Conservation (phyloP, 345 rosid genomes). For the Pistacia vera region DNA sequence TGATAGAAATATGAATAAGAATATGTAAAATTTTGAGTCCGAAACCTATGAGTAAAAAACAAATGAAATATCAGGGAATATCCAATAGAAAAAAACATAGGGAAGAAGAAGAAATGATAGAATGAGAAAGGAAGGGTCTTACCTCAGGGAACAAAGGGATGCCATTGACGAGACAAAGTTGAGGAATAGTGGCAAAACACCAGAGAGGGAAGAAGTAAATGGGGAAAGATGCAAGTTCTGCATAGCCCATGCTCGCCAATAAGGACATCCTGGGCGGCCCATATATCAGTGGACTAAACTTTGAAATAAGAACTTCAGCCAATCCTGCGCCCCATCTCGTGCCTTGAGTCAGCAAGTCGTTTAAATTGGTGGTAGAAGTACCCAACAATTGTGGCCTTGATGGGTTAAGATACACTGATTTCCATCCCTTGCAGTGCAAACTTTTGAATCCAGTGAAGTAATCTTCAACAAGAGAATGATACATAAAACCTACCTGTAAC, state of each 20-base stretch:
- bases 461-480: slow-evolving; percentile 45
- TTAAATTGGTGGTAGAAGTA: slow-evolving; percentile 22
- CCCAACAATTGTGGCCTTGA: slow-evolving; percentile 44
- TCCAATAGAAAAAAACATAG: too few species aligned
- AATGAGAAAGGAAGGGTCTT: neutral
- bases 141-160: slow-evolving; percentile 47
- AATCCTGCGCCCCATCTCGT: slow-evolving; percentile 46
- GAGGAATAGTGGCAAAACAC: slow-evolving; percentile 46
- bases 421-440: slow-evolving; percentile 43
- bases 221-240: slow-evolving; percentile 18
- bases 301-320: slow-evolving; percentile 31
- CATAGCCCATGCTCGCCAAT: slow-evolving; percentile 30
- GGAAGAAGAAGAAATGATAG: neutral
- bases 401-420: slow-evolving; percentile 34
- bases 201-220: slow-evolving; percentile 26
- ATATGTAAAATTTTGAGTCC: slow-evolving; percentile 20
- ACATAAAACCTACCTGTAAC: slow-evolving; percentile 43
- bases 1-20: slow-evolving; percentile 31
- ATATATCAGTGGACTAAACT: slow-evolving; percentile 43
- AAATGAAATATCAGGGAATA: neutral
- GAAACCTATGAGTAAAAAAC: slow-evolving; percentile 25
- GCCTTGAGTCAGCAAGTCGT: slow-evolving; percentile 27
- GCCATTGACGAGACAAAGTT: slow-evolving; percentile 39
- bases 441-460: slow-evolving; percentile 34
- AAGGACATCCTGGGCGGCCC: slow-evolving; percentile 32